Conservation (phyloP, 164 flowering plant species). For the Litsea cubeba region DNA sequence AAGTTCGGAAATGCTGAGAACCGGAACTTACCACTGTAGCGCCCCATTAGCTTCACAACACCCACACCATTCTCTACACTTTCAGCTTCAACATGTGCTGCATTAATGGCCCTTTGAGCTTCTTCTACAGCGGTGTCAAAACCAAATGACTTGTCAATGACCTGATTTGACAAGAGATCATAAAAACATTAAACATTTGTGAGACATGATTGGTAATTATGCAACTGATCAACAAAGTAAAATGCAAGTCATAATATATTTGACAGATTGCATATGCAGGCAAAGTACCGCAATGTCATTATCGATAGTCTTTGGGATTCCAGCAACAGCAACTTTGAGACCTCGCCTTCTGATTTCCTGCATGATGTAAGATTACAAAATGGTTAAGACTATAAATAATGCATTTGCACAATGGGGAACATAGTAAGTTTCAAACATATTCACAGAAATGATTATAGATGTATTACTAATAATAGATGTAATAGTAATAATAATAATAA, state of each 20-base stretch:
- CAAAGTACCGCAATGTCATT: slow-evolving; percentile 73
- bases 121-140: slow-evolving; percentile 98
- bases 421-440: neutral
- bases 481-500: no score
- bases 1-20: neutral
- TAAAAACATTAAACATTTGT: neutral
- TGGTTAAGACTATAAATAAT: neutral
- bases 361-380: neutral
- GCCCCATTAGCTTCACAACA: slow-evolving; percentile 93
- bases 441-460: neutral
- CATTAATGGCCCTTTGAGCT: slow-evolving; percentile 96
- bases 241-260: neutral
- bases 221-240: neutral
- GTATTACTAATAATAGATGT: no score
- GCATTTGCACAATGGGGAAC: neutral
- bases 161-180: slow-evolving; percentile 31
- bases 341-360: slow-evolving; percentile 70
- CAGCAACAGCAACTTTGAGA: slow-evolving; percentile 67
- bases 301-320: slow-evolving; percentile 84
- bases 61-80: slow-evolving; percentile 90
- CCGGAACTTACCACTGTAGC: slow-evolving; percentile 62
- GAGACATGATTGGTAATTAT: neutral
- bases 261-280: neutral
- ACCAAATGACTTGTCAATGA: slow-evolving; percentile 92
- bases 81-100: slow-evolving; percentile 92